Conservation (phyloP, 1,284 basidiomycete genomes). For the Ustilago tritici region DNA sequence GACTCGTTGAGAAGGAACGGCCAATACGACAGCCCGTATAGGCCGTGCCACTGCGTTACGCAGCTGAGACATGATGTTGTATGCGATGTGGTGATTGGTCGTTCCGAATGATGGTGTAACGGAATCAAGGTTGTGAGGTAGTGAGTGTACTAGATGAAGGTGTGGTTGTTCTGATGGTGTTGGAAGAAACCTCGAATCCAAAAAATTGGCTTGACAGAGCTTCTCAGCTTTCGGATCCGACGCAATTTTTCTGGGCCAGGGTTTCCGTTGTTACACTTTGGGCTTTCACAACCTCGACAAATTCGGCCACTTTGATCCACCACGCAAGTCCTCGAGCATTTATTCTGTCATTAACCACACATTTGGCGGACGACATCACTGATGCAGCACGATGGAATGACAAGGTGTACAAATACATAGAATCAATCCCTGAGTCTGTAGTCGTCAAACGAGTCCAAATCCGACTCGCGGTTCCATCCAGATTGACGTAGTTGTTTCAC, state of each 20-base stretch:
- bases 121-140: no score
- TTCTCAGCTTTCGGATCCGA: conserved; percentile 5
- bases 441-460: conserved; percentile 8
- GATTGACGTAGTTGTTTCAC: conserved; percentile 25
- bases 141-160: neutral
- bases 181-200: conserved; percentile 1
- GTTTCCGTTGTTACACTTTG: neutral
- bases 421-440: conserved; percentile 15
- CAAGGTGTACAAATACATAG: neutral
- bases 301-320: no score
- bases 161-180: neutral
- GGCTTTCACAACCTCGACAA: neutral
- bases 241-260: neutral
- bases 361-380: neutral
- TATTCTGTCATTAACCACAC: neutral
- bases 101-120: no score
- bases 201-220: neutral
- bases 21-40: conserved; percentile 16
- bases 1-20: conserved; percentile 6
- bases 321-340: neutral
- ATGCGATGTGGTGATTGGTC: neutral
- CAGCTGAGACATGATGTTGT: conserved; percentile 21
- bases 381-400: neutral
- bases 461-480: conserved; percentile 24
- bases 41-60: conserved; percentile 25